Evolutionary conservation across 208 protist species (phyloP), one percentile per base, ranked within the genome.

Genomic region (Vickermania ingenoplastis): DNA sequence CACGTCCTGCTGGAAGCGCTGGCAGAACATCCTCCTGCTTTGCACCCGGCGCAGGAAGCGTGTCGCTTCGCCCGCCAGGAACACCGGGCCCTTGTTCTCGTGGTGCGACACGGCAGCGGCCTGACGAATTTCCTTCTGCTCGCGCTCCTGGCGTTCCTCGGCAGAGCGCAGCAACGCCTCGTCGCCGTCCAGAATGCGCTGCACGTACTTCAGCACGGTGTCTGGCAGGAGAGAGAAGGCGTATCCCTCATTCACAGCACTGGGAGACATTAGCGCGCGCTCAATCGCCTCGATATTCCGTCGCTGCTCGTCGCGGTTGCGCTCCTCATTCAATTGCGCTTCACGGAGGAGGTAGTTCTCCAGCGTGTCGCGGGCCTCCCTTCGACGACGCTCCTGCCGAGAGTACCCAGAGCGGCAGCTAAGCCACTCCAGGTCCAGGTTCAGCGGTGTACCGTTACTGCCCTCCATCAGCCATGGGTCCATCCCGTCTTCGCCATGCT

Each of bases 401-500:
- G 83, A 79, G 69, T 86, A 86, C 55, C 63, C 61, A 14, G 87
- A 83, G 2, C 74, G 67, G 5, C 45, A 75, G 36, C 73, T 71
- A 30, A 92, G 70, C 86, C 89, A 92, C 66, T 92, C 84, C 65
- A 87, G 83, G 5, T 86, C 73, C 31, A 95, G 61, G 65, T 95
- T 92, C 23, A 95, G 65, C 49, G 84, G 80, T 0, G 77, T 75
- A 11, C 81, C 83, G 53, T 71, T 62, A n/a, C 57, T n/a, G n/a
- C 89, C 89, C 56, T 99, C 97, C 90, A 99, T 99, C 31, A 83
- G 59, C 55, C 90, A 83, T 24, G 99, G 99, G 76, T 99, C 98
- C 22, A 99, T 75, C 2, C 90, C 93, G 77, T 99, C 99, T 71
- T 99, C 98, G 59, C 99, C 99, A 86, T 98, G 99, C 24, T 67